Evolutionary conservation across 1,139 yeast species (phyloP).

Genomic region (Trichomonascaceae sp.): DNA sequence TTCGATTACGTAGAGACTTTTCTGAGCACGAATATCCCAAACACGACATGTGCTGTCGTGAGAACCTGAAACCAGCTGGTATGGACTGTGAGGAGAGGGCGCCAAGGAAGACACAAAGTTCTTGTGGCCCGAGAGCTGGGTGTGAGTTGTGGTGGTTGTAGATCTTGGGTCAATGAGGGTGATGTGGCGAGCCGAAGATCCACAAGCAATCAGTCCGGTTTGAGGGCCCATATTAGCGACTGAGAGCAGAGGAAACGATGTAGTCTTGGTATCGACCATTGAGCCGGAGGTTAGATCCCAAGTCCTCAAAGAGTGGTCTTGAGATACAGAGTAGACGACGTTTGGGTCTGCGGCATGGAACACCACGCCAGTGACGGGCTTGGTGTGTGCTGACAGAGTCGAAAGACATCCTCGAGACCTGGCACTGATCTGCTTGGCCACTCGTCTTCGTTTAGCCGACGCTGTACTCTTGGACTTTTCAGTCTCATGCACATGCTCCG

Average conservation of each 20-base stretch:
- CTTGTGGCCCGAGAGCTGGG: conserved; percentile 77
- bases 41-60: conserved; percentile 92
- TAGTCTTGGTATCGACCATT: conserved; percentile 75
- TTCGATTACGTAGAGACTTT: conserved; percentile 73
- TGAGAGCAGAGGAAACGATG: conserved; percentile 78
- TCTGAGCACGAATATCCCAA: conserved; percentile 89
- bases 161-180: conserved; percentile 82
- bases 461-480: conserved; percentile 44
- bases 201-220: conserved; percentile 65
- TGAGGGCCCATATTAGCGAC: conserved; percentile 49
- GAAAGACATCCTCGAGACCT: conserved; percentile 74
- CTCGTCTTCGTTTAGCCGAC: conserved; percentile 75
- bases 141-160: conserved; percentile 35
- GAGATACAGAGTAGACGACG: conserved; percentile 88
- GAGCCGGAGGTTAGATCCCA: conserved; percentile 88
- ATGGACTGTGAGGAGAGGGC: conserved; percentile 33
- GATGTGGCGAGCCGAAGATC: conserved; percentile 93
- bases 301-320: conserved; percentile 87
- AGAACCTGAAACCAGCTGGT: conserved; percentile 78
- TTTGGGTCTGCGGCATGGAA: conserved; percentile 60
- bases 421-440: conserved; percentile 31
- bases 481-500: conserved; percentile 31
- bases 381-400: conserved; percentile 64
- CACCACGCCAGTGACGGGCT: conserved; percentile 75
- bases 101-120: conserved; percentile 78